Percentiles rank a stretch among this genome's conserved stretches.
Conservation (phyloP, 2,329 filamentous ascomycete species). For the Paecilomyces sp. region DNA sequence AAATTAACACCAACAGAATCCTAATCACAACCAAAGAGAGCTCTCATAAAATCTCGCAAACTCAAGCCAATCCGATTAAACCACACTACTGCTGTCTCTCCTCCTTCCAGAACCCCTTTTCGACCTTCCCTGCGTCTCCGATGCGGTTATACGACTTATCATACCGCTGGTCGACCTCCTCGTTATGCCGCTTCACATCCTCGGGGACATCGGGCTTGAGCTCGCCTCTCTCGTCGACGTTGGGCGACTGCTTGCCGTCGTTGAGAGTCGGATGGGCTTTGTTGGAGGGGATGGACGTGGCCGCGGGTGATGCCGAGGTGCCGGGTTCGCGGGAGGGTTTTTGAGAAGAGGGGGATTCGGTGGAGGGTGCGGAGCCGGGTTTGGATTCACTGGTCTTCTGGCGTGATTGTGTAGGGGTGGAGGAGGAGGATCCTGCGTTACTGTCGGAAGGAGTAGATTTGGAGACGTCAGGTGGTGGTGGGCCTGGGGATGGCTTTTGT, state of each 20-base stretch:
- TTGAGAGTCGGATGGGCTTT: conserved; percentile 25
- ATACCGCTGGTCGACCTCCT: conserved; percentile 23
- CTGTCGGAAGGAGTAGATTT: conserved; percentile 1
- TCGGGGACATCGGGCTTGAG: conserved; percentile 18
- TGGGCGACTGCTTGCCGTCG: conserved; percentile 21
- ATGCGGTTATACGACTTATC: conserved; percentile 27
- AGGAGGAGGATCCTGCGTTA: neutral
- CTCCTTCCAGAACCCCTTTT: conserved; percentile 12
- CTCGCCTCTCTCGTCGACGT: conserved; percentile 21
- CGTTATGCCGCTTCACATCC: conserved; percentile 29
- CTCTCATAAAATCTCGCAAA: neutral
- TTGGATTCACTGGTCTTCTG: neutral
- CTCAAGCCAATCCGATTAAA: too few relatives aligned
- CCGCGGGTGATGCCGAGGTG: conserved; percentile 1
- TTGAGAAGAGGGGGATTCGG: neutral
- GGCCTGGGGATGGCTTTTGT: conserved; percentile 6
- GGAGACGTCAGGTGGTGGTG: conserved; percentile 13
- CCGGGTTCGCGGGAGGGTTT: neutral
- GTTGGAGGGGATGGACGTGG: conserved; percentile 22
- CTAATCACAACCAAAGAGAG: neutral
- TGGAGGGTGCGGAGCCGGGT: neutral
- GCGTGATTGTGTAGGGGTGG: neutral
- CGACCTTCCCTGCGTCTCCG: conserved; percentile 15
- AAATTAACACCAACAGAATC: neutral
- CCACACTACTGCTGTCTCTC: neutral